Conservation (phyloP, 495 filamentous ascomycete species). For the Tricharina praecox region DNA sequence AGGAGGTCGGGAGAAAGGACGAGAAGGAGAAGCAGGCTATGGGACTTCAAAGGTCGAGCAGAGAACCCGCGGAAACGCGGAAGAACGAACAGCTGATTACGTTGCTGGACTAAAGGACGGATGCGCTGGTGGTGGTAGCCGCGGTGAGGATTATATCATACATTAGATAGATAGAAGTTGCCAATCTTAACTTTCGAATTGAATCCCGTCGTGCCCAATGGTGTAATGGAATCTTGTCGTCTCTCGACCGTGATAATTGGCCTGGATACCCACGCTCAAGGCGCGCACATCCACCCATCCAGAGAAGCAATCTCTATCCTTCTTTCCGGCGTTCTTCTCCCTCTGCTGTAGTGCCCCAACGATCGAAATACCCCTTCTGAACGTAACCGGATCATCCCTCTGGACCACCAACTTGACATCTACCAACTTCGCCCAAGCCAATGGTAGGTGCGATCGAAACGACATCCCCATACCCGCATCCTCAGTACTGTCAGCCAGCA, state of each 20-base stretch:
- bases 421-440: neutral
- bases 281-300: neutral
- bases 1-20: neutral
- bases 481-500: neutral
- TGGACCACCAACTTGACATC: constrained; percentile 1
- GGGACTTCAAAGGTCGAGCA: no score
- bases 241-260: neutral
- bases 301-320: neutral
- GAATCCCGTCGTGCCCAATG: neutral
- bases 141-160: neutral
- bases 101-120: neutral
- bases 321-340: neutral
- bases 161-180: neutral
- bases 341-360: neutral
- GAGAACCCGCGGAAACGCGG: no score
- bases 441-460: constrained; percentile 1
- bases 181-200: neutral
- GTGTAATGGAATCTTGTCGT: neutral
- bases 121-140: neutral
- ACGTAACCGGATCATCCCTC: neutral
- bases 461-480: neutral
- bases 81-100: neutral
- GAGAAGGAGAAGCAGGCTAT: no score
- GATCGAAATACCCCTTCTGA: neutral
- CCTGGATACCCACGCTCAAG: neutral